Conservation (phyloP, 495 filamentous ascomycete genomes). For the Penicillium herquei region DNA sequence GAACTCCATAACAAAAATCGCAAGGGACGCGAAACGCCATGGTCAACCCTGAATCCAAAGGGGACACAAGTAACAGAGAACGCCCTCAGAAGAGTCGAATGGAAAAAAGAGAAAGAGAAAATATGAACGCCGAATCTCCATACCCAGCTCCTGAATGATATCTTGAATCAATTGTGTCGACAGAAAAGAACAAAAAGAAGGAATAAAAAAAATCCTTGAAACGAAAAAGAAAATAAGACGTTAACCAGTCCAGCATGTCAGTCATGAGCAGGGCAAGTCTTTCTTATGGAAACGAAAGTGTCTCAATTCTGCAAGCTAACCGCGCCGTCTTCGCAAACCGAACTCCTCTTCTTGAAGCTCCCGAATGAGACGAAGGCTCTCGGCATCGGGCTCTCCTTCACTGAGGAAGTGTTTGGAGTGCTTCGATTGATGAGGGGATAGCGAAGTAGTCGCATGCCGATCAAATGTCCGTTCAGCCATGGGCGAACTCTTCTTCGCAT, state of each 20-base stretch:
- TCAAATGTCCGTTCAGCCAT: slow-evolving; percentile 35
- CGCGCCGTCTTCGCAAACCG: slow-evolving; percentile 52
- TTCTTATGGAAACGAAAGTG: background rate
- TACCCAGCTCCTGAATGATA: slow-evolving; percentile 17
- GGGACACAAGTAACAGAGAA: slow-evolving; percentile 3
- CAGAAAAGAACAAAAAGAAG: slow-evolving; percentile 4
- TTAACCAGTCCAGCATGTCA: background rate
- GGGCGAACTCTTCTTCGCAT: slow-evolving; percentile 46
- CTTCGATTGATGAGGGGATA: slow-evolving; percentile 37
- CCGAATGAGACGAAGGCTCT: slow-evolving; percentile 55
- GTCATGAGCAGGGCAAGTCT: slow-evolving; percentile 1
- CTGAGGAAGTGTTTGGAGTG: slow-evolving; percentile 24
- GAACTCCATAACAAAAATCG: background rate
- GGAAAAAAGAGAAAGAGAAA: background rate
- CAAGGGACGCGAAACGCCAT: slow-evolving; percentile 5
- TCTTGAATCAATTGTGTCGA: slow-evolving; percentile 13
- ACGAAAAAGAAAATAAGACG: slow-evolving; percentile 1
- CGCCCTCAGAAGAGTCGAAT: slow-evolving; percentile 1
- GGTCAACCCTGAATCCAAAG: slow-evolving; percentile 6
- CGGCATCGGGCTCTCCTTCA: slow-evolving; percentile 46
- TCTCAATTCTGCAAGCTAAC: slow-evolving; percentile 7
- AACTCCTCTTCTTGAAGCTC: slow-evolving; percentile 59
- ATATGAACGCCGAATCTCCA: slow-evolving; percentile 19
- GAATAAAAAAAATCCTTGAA: background rate
- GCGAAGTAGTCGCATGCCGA: slow-evolving; percentile 24